Percentiles rank a stretch among this genome's conserved stretches.
Evolutionary conservation across 1,139 yeast species (phyloP).

Genomic region (Wickerhamiella pararugosa): DNA sequence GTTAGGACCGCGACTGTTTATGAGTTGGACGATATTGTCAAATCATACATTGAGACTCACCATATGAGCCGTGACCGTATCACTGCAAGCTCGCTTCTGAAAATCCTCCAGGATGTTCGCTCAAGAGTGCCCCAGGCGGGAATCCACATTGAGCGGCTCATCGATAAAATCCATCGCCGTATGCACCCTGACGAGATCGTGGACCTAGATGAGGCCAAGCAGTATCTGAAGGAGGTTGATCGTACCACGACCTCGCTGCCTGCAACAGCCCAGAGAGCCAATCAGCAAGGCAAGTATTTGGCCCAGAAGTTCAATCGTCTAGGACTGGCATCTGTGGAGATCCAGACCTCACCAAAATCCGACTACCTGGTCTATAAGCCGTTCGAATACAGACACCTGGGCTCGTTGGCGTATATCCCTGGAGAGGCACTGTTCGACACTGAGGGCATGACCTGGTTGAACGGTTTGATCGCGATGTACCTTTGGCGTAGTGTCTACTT

Average conservation of each 20-base stretch:
- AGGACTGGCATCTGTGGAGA: constrained; percentile 26
- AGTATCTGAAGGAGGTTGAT: constrained; percentile 37
- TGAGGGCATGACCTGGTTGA: constrained; percentile 20
- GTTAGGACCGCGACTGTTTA: constrained; percentile 42
- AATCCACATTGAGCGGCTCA: constrained; percentile 32
- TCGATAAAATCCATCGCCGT: constrained; percentile 35
- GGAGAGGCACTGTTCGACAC: constrained; percentile 49
- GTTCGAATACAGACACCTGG: constrained; percentile 42
- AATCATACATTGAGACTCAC: constrained; percentile 16
- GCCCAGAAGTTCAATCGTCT: constrained; percentile 40
- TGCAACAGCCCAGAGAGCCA: constrained; percentile 55
- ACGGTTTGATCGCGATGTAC: constrained; percentile 49
- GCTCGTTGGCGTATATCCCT: constrained; percentile 48
- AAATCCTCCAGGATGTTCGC: constrained; percentile 23
- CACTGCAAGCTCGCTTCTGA: constrained; percentile 30
- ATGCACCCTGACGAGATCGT: constrained; percentile 38
- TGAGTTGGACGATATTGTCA: constrained; percentile 31
- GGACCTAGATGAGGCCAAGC: constrained; percentile 34
- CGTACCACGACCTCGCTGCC: constrained; percentile 48
- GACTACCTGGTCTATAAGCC: constrained; percentile 42
- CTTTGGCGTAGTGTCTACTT: constrained; percentile 53
- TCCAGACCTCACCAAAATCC: constrained; percentile 31
- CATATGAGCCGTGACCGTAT: constrained; percentile 31
- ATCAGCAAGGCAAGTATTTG: constrained; percentile 47
- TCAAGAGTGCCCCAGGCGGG: constrained; percentile 42